A percentile compares a stretch with the other conserved stretches of the same genome.
Conservation (phyloP, 75 land plant genomes). For the Isoetes taiwanensis region DNA sequence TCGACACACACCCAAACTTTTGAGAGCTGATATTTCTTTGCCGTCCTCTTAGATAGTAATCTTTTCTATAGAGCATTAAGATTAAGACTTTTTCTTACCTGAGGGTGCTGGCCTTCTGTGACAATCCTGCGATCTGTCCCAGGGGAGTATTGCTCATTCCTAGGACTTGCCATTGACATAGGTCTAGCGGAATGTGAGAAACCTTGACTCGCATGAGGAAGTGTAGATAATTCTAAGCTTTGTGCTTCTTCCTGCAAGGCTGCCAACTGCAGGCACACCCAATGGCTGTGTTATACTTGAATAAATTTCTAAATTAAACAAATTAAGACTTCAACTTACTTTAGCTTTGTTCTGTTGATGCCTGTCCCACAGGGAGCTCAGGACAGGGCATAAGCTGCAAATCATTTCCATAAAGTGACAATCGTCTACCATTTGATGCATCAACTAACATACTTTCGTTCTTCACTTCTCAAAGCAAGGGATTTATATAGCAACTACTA, state of each 20-base stretch:
- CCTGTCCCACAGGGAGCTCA: conserved; percentile 48
- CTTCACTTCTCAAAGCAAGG: neutral
- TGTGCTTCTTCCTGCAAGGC: conserved; percentile 35
- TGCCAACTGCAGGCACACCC: conserved; percentile 23
- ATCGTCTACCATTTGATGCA: neutral
- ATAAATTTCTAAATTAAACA: neutral
- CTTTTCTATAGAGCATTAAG: too few relatives aligned
- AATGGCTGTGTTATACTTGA: neutral
- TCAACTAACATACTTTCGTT: neutral
- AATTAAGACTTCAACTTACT: conserved; percentile 18
- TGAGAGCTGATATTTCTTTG: too few relatives aligned
- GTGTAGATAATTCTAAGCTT: conserved; percentile 28
- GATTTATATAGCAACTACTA: neutral
- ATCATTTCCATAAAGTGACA: neutral
- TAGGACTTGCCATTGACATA: too few relatives aligned
- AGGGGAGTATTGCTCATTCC: too few relatives aligned
- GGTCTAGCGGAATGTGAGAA: too few relatives aligned
- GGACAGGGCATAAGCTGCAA: conserved; percentile 63
- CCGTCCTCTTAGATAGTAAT: too few relatives aligned
- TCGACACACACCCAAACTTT: too few relatives aligned
- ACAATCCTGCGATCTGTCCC: too few relatives aligned
- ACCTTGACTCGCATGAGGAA: too few relatives aligned
- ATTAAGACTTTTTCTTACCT: too few relatives aligned
- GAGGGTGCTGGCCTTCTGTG: too few relatives aligned
- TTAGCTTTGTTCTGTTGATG: conserved; percentile 52